phyloP scores from a whole-genome alignment of 345 rosid genomes.

The Eutrema japonicum region DNA sequence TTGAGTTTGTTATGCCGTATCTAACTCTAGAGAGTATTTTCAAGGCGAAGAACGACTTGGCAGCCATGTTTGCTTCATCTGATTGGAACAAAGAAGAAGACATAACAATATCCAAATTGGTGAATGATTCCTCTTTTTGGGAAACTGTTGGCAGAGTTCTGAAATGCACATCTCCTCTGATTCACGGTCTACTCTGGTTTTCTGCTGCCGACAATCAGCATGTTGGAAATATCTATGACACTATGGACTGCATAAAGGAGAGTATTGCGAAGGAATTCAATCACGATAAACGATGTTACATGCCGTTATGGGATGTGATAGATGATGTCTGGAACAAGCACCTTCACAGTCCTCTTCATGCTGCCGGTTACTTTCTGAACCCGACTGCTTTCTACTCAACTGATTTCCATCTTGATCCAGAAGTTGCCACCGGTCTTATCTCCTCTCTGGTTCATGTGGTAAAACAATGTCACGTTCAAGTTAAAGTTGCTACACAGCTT shows the following conservation, averaged over 20 bases:
- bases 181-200: conserved; percentile 49
- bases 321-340: conserved; percentile 63
- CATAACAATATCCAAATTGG: conserved; percentile 42
- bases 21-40: conserved; percentile 54
- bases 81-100: conserved; percentile 50
- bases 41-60: conserved; percentile 48
- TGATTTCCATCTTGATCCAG: conserved; percentile 51
- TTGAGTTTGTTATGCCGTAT: conserved; percentile 49
- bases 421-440: conserved; percentile 55
- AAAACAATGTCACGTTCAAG: conserved; percentile 41
- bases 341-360: conserved; percentile 69
- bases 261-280: conserved; percentile 45
- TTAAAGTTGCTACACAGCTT: conserved; percentile 47
- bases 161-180: conserved; percentile 56
- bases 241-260: conserved; percentile 65
- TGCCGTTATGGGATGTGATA: conserved; percentile 57
- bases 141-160: conserved; percentile 46
- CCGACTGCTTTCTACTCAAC: conserved; percentile 58
- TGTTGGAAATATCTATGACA: conserved; percentile 62
- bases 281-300: conserved; percentile 40
- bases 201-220: conserved; percentile 44
- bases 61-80: conserved; percentile 49
- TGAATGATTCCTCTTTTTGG: conserved; percentile 58
- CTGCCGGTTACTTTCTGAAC: conserved; percentile 67
- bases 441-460: conserved; percentile 50